Conservation (phyloP, 805 yeast genomes). For the Cyberlindnera misumaiensis region DNA sequence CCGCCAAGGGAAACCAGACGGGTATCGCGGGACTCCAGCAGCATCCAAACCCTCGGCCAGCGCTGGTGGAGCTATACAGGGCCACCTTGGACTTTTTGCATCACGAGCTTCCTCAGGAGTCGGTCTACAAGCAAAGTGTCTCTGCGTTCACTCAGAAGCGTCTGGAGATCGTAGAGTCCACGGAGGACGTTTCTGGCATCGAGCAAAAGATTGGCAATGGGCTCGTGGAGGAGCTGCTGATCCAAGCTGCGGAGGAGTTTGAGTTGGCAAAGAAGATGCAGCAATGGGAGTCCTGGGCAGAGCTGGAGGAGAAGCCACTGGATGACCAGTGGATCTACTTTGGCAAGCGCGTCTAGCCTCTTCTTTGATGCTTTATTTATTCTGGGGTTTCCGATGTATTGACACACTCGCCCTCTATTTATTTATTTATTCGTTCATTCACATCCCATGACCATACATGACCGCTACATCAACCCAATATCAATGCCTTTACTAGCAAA, state of each 20-base stretch:
- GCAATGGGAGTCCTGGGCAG: constrained; percentile 72
- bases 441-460: background rate
- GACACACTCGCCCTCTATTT: background rate
- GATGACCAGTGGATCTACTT: constrained; percentile 82
- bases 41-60: constrained; percentile 82
- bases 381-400: no score
- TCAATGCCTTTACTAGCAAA: constrained; percentile 2
- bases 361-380: no score
- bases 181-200: constrained; percentile 56
- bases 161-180: constrained; percentile 54
- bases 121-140: constrained; percentile 72
- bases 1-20: constrained; percentile 65
- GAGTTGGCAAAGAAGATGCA: constrained; percentile 61
- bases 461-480: background rate
- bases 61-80: constrained; percentile 61
- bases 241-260: constrained; percentile 80
- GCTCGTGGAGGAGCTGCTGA: constrained; percentile 71
- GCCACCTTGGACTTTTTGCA: constrained; percentile 56
- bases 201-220: constrained; percentile 77
- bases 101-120: constrained; percentile 57
- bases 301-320: constrained; percentile 69
- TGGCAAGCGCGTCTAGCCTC: constrained; percentile 40
- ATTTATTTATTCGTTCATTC: constrained; percentile 1
- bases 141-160: constrained; percentile 67
- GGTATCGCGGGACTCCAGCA: constrained; percentile 74